phyloP scores from a whole-genome alignment of 306 rosid genomes.

The Dalbergia cultrata region DNA sequence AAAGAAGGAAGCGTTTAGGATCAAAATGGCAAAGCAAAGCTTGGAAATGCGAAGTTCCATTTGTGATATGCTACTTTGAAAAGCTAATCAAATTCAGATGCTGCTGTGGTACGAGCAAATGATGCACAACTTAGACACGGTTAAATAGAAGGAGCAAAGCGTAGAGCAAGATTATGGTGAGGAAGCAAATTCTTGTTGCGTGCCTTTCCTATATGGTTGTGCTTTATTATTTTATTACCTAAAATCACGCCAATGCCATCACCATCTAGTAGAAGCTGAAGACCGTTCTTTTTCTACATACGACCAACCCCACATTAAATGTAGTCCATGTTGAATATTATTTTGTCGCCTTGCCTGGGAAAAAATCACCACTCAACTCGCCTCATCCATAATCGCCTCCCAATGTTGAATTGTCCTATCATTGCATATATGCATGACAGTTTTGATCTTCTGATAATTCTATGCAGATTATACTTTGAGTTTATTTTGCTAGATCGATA shows the following conservation, averaged over 20 bases:
- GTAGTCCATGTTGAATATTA: background rate
- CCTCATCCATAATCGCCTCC: background rate
- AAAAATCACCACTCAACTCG: background rate
- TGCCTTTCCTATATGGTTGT: background rate
- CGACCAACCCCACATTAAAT: background rate
- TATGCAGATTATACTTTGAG: no score
- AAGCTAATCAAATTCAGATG: background rate
- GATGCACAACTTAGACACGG: background rate
- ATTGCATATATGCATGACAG: no score
- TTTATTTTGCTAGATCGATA: no score
- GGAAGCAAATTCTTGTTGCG: background rate
- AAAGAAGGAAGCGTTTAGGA: conserved; percentile 44
- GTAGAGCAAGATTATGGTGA: background rate
- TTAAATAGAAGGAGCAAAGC: background rate
- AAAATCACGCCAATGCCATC: background rate
- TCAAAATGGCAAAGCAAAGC: conserved; percentile 43
- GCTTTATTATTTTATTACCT: background rate
- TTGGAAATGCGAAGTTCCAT: conserved; percentile 49
- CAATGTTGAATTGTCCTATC: background rate
- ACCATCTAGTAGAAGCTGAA: background rate
- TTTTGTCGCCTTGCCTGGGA: background rate
- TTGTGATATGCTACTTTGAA: background rate
- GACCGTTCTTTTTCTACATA: background rate
- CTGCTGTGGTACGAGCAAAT: conserved; percentile 2
- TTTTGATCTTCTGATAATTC: no score